Base-by-base conservation (phyloP, 805 yeast genomes). In the Suhomyces vadensis region DNA sequence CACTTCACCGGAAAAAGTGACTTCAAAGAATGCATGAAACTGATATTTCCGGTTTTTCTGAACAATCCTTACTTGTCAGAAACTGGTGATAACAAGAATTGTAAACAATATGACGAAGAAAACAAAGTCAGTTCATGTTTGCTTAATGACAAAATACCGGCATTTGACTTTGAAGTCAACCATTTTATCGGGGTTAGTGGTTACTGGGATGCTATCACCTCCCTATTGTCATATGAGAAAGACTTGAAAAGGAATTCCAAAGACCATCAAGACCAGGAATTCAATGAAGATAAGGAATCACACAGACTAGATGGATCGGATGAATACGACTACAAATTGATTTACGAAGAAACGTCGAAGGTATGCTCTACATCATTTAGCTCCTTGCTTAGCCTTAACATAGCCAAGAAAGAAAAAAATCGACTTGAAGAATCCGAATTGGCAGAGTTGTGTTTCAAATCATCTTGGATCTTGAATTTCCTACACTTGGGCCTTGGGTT, bases 111-210 rank as follows among this genome's bases (percentile, higher is more conserved):
- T 40, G 56, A 54, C 23, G 65, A 62, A 10, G 60, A 53, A 9
- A 54, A 57, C 36, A 53, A 58, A 11, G 70, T 64, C 3, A 65
- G 74, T 44, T 67, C 80, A 2, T 82, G 87, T 58, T 58, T 81
- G 9, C 57, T 81, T 33, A 69, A 72, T 37, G 82, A 79, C 49
- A 58, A 71, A 16, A 67, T 78, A 22, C 87, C 87, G 0, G 65
- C 77, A 6, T 76, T 82, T 61, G 81, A 77, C 50, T 79, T 82
- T 53, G 76, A 77, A 38, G 64, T 75, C 25, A 75, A 78, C 49
- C 76, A 74, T 45, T 82, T 83, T 45, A 66, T 79, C 31, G 88
- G 87, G 0, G 83, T 83, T 6, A 79, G 85, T 47, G 87, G 85
- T 4, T 81, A 81, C 56, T 81, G 85, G 82, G 82, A 82, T 52